Base-by-base conservation (phyloP, 768 basidiomycete genomes). In the Strobilomyces dryophilus region DNA sequence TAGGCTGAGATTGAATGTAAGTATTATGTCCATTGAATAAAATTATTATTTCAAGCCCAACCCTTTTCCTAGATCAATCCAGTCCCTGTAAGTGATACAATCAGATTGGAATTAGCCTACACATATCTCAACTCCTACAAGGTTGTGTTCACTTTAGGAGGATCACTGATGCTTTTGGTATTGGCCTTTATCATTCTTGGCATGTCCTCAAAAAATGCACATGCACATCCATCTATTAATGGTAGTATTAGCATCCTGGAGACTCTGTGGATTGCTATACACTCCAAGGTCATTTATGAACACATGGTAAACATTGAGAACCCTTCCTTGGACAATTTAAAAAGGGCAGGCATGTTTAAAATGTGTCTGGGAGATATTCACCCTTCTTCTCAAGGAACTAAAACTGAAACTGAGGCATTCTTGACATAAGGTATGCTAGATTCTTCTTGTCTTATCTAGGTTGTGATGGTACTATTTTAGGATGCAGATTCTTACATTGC, bases 181-280 rank as follows among this genome's bases (percentile, higher is more conserved):
- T 1, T 61, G 15, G 27, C 17, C 1, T 20, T 59, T 2, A 43
- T 8, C 10, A 5, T 61, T 0, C 36, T 41, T 15, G 12, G 39
- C 2, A n/a, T 44, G 10, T 39, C 56, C 5, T 31, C 29, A 29
- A 31, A 12, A 20, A 2, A 9, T 3, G 1, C 14, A 10, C 34
- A 39, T 0, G 0, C 20, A 14, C 9, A 34, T 9, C 3, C 24
- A 42, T 42, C 45, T 7, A 20, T 39, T 0, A 59, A 57, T 29
- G 56, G 57, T n/a, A n/a, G n/a, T 5, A 11, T 49, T 7, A 56
- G 59, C 42, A 40, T 61, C 14, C n/a, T 61, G 20, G 59, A 61
- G 41, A 41, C 31, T 0, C 46, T 61, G 1, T 61, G 60, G 60
- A 5, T 58, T 32, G 41, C 37, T 35, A 40, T 17, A 10, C 52